A percentile compares a stretch with the other conserved stretches of the same genome.
Conservation (phyloP, 768 basidiomycete genomes). For the Auricularia heimuer region DNA sequence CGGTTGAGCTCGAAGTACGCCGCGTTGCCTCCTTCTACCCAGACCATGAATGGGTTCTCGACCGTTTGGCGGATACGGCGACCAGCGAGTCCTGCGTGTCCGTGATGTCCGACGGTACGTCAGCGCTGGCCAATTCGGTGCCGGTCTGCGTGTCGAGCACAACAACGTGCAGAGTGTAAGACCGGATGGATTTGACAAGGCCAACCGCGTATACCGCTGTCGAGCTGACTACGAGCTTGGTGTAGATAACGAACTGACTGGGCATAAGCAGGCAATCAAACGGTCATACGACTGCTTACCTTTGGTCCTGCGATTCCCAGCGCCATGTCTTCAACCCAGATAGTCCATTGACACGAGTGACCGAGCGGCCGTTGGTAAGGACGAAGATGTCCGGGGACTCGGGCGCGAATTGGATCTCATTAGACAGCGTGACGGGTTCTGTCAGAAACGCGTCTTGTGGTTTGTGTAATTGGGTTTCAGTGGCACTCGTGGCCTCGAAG, state of each 20-base stretch:
- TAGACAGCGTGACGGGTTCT: constrained; percentile 47
- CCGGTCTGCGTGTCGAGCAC: constrained; percentile 49
- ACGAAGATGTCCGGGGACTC: constrained; percentile 31
- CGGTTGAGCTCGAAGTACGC: constrained; percentile 43
- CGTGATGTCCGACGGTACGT: constrained; percentile 44
- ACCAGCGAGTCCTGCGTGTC: constrained; percentile 28
- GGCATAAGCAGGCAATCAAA: too few relatives aligned
- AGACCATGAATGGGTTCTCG: constrained; percentile 31
- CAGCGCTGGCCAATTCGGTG: constrained; percentile 34
- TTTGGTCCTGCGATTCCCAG: constrained; percentile 61
- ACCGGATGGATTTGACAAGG: constrained; percentile 36
- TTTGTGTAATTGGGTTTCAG: constrained; percentile 55
- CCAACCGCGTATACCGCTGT: constrained; percentile 50
- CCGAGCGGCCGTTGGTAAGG: constrained; percentile 50
- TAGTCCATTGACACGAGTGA: constrained; percentile 39
- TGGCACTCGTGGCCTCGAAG: constrained; percentile 57
- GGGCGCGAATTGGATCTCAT: constrained; percentile 36
- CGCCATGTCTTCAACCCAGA: constrained; percentile 56
- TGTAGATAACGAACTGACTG: constrained; percentile 50
- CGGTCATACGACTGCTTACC: constrained; percentile 18
- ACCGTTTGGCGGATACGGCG: constrained; percentile 20
- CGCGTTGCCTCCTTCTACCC: constrained; percentile 42
- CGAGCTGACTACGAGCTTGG: constrained; percentile 46
- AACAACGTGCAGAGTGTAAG: constrained; percentile 60
- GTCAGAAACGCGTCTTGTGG: constrained; percentile 32